Conservation (phyloP, 257 asterid species). For the Rubia yunnanensis region DNA sequence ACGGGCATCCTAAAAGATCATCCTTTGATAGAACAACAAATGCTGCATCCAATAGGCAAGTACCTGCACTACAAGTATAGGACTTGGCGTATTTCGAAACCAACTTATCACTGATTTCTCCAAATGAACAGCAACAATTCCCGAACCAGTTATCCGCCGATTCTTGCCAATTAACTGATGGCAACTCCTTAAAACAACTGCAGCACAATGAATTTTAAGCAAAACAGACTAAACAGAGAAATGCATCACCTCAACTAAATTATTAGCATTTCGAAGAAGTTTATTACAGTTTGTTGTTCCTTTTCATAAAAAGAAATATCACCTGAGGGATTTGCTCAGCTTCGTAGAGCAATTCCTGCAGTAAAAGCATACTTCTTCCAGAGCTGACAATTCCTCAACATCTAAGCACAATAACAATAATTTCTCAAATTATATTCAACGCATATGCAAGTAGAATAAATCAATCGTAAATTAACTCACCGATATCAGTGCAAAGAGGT, state of each 20-base stretch:
- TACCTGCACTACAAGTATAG: constrained; percentile 56
- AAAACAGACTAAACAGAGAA: neutral
- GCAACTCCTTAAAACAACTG: constrained; percentile 74
- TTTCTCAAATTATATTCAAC: constrained; percentile 4
- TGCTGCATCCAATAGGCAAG: constrained; percentile 58
- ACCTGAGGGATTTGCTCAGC: constrained; percentile 71
- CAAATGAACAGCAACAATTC: constrained; percentile 89
- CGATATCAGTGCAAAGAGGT: constrained; percentile 45
- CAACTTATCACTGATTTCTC: constrained; percentile 75
- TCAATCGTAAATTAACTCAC: constrained; percentile 20
- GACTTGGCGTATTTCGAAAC: constrained; percentile 57
- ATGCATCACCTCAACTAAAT: neutral
- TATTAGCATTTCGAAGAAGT: too few relatives aligned
- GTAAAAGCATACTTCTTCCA: constrained; percentile 71
- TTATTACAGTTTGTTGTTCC: neutral
- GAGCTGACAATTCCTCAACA: constrained; percentile 47
- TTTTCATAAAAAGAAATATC: constrained; percentile 8
- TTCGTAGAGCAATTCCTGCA: constrained; percentile 72
- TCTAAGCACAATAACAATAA: constrained; percentile 36
- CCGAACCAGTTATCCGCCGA: constrained; percentile 99
- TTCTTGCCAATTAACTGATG: constrained; percentile 89
- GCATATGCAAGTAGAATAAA: neutral
- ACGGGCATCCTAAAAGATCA: constrained; percentile 54
- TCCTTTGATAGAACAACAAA: constrained; percentile 53
- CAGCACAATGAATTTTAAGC: constrained; percentile 3